phyloP scores from a whole-genome alignment of 805 yeast species.

The Wickerhamomyces canadensis region DNA sequence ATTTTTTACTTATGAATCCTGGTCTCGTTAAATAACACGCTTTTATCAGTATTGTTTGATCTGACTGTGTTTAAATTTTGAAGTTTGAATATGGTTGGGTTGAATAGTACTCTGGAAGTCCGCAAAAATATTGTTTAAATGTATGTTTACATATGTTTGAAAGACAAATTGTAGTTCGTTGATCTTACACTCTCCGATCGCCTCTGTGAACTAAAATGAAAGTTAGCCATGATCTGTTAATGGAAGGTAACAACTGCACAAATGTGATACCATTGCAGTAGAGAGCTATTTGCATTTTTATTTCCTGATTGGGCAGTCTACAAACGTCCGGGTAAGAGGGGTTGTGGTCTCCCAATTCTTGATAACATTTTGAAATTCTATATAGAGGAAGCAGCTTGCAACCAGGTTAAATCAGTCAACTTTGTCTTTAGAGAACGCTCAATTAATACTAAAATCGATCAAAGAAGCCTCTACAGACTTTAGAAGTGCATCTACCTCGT shows the following conservation, averaged over 20 bases:
- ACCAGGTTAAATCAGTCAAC: not conserved
- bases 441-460: not conserved
- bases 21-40: slow-evolving; percentile 1
- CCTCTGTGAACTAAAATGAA: too few relatives aligned
- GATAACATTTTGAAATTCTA: not conserved
- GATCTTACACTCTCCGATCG: too few relatives aligned
- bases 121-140: slow-evolving; percentile 13
- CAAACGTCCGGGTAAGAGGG: not conserved
- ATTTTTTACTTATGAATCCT: slow-evolving; percentile 3
- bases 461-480: not conserved
- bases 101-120: slow-evolving; percentile 2
- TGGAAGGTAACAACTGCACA: too few relatives aligned
- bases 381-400: too few relatives aligned
- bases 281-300: not conserved
- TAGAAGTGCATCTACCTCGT: not conserved
- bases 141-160: slow-evolving; percentile 15
- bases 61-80: slow-evolving; percentile 1
- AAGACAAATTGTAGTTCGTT: not conserved
- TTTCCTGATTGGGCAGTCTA: slow-evolving; percentile 9
- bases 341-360: not conserved
- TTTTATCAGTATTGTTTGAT: not conserved
- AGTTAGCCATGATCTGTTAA: too few relatives aligned
- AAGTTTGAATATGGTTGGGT: not conserved
- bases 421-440: not conserved
- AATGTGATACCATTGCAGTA: too few relatives aligned